A percentile compares a stretch with the other conserved stretches of the same genome.
Evolutionary conservation across 2,329 filamentous ascomycete genomes (phyloP).

Genomic region (Mycogone perniciosa): DNA sequence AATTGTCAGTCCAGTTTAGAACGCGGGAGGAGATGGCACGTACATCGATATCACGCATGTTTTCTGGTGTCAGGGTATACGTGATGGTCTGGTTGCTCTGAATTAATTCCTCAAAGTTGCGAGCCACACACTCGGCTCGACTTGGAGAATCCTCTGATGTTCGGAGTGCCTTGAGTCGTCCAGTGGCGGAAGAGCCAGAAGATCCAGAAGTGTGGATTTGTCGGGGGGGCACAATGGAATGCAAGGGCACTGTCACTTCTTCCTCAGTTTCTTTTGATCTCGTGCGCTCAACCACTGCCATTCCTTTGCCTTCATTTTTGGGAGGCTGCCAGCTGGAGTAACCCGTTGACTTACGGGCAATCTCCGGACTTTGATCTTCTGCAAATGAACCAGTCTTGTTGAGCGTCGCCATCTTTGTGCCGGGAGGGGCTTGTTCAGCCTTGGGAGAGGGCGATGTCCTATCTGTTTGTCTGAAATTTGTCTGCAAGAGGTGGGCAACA

Average conservation of each 20-base stretch:
- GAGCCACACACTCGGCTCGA: slow-evolving; percentile 52
- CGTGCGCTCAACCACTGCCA: slow-evolving; percentile 34
- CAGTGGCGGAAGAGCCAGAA: slow-evolving; percentile 34
- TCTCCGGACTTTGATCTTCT: slow-evolving; percentile 27
- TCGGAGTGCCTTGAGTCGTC: slow-evolving; percentile 46
- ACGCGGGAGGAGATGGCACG: slow-evolving; percentile 23
- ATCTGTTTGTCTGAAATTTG: slow-evolving; percentile 15
- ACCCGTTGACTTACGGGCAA: slow-evolving; percentile 26
- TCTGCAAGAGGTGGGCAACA: slow-evolving; percentile 9
- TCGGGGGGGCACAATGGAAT: slow-evolving; percentile 23
- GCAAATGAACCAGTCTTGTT: slow-evolving; percentile 26
- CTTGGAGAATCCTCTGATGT: slow-evolving; percentile 48
- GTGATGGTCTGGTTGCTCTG: slow-evolving; percentile 77
- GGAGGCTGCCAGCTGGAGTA: slow-evolving; percentile 20
- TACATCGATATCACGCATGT: slow-evolving; percentile 70
- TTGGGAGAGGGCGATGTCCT: slow-evolving; percentile 15
- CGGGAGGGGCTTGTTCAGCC: slow-evolving; percentile 16
- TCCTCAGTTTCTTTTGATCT: slow-evolving; percentile 31
- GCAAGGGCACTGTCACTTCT: slow-evolving; percentile 18
- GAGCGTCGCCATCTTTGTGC: slow-evolving; percentile 31
- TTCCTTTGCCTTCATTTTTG: slow-evolving; percentile 30
- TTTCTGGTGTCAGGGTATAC: slow-evolving; percentile 74
- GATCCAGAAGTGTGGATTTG: slow-evolving; percentile 45
- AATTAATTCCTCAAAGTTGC: slow-evolving; percentile 72
- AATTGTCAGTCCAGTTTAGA: slow-evolving; percentile 14